A percentile compares a stretch with the other conserved stretches of the same genome.
Conservation (phyloP, 2,329 filamentous ascomycete species). For the Camillea tinctor region DNA sequence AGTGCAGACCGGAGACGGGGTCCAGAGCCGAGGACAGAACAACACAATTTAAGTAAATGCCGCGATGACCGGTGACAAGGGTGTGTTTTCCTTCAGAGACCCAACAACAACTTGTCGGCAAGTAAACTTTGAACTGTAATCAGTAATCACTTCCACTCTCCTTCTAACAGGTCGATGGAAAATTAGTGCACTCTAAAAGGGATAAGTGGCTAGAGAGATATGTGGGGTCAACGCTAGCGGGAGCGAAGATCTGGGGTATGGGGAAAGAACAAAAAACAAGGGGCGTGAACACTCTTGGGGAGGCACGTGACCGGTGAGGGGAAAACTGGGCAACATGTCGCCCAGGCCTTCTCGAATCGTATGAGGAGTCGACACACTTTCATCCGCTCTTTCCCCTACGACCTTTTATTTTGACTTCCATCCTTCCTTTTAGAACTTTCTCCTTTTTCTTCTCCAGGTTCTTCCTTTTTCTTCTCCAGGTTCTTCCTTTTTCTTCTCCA, state of each 20-base stretch:
- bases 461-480: constrained; percentile 1
- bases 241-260: constrained; percentile 4
- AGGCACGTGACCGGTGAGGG: constrained; percentile 23
- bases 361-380: constrained; percentile 1
- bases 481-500: background rate
- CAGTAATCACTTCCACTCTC: background rate
- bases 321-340: constrained; percentile 6
- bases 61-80: constrained; percentile 6
- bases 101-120: too few relatives aligned
- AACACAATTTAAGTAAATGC: background rate
- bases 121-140: too few relatives aligned
- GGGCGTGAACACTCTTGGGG: constrained; percentile 17
- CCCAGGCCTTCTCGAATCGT: background rate
- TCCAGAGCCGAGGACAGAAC: background rate
- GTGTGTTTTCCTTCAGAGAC: too few relatives aligned
- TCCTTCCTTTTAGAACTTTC: background rate
- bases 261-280: constrained; percentile 8
- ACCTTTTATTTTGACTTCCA: constrained; percentile 20
- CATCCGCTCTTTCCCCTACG: constrained; percentile 1
- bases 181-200: background rate
- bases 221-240: background rate
- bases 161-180: background rate
- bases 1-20: too few relatives aligned
- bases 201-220: background rate
- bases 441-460: background rate